Conservation (phyloP, 345 rosid genomes). For the Eucalyptus leucophloia region DNA sequence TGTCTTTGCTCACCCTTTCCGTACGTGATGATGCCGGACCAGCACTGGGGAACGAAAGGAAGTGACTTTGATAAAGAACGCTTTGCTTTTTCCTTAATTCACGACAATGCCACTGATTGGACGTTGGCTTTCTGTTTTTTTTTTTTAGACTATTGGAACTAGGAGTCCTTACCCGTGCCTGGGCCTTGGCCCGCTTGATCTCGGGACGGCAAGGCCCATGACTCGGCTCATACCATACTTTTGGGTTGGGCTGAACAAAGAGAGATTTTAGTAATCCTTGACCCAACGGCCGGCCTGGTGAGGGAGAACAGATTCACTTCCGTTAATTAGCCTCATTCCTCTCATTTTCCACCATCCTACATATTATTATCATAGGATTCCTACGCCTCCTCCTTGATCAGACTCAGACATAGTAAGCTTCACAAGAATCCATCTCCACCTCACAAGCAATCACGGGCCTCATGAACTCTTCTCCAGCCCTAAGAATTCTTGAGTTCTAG, state of each 20-base stretch:
- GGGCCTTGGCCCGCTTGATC: background rate
- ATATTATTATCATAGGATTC: background rate
- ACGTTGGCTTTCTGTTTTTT: background rate
- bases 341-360: background rate
- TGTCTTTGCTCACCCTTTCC: background rate
- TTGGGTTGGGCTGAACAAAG: background rate
- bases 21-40: background rate
- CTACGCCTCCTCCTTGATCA: background rate
- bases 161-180: background rate
- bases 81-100: background rate
- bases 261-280: background rate
- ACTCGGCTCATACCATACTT: background rate
- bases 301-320: background rate
- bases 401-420: background rate
- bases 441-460: background rate
- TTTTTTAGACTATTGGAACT: background rate
- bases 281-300: background rate
- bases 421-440: background rate
- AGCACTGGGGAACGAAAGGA: background rate
- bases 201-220: background rate
- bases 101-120: background rate
- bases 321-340: background rate
- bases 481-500: background rate
- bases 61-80: background rate
- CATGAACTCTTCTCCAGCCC: background rate